Evolutionary conservation across 805 yeast genomes (phyloP), one percentile per base, ranked within the genome.

Genomic region (Saturnispora quitensis): DNA sequence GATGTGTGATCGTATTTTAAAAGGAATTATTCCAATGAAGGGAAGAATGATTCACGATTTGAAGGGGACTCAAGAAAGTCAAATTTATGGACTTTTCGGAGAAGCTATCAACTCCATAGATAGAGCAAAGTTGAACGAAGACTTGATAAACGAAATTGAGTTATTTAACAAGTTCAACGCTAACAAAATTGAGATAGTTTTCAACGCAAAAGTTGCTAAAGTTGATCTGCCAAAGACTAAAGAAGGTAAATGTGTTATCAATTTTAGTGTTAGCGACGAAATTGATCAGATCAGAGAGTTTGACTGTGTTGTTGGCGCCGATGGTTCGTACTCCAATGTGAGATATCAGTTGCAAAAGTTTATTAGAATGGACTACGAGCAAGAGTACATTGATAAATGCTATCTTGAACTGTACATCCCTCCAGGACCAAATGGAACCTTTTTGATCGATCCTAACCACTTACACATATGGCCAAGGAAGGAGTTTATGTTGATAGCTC

Each of bases 401-500:
- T 90, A 90, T 62, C 63, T 90, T 57, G 97, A 90, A 65, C 72
- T 90, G 48, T 77, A 77, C 56, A 84, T 90, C 43, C 89, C 95
- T 9, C 76, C 88, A 0, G 71, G 73, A 3, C 62, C 67, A 2
- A 60, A 61, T 4, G 67, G 56, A 38, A 61, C 70, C 22, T 86
- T 81, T 60, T 68, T 71, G 17, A 70, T 86, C 22, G 79, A 81
- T 57, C 82, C 89, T 7, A 81, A 87, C 67, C 89, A 87, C 63
- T 73, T 90, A 48, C 97, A 90, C 61, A 87, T 90, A 45, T 90
- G 97, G 97, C 97, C 97, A 4, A 73, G 97, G 45, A 78, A 82
- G 53, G 74, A 86, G 50, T 87, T 73, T 63, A 90, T 90, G 97
- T 74, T 90, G 58, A 90, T 90, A 60, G 96, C 96, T 0, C 73